Percentiles rank a stretch among this genome's conserved stretches.
Conservation (phyloP, 2,329 filamentous ascomycete species). For the Tolypocladium nubicola region DNA sequence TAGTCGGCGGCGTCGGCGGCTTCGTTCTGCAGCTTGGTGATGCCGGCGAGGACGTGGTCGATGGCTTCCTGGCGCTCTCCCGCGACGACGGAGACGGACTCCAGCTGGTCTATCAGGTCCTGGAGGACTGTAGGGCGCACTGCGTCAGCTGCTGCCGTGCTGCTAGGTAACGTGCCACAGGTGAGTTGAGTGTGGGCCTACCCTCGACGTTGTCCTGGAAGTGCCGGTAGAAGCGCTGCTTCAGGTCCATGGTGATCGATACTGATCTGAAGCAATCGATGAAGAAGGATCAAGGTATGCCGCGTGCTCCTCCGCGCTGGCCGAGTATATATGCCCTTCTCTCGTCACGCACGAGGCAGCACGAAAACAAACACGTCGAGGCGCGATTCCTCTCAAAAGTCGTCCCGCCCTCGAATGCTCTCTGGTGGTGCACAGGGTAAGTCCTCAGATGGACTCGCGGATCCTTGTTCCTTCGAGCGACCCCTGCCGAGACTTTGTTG, state of each 20-base stretch:
- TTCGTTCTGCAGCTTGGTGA: slow-evolving; percentile 71
- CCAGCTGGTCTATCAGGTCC: slow-evolving; percentile 61
- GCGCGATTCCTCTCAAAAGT: neutral
- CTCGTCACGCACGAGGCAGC: neutral
- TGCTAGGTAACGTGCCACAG: neutral
- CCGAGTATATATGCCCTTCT: neutral
- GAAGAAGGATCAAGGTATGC: neutral
- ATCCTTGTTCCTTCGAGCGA: neutral
- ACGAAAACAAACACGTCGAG: neutral
- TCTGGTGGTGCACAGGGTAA: neutral
- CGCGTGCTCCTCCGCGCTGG: neutral
- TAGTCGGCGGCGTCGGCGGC: slow-evolving; percentile 75
- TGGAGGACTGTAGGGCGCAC: slow-evolving; percentile 50
- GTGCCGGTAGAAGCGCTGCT: slow-evolving; percentile 74
- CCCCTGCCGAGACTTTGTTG: neutral
- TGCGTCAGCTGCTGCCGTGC: neutral
- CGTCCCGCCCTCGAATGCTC: neutral
- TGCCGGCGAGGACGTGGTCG: slow-evolving; percentile 69
- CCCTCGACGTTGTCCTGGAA: slow-evolving; percentile 68
- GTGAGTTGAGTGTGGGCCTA: slow-evolving; percentile 24
- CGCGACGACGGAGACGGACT: slow-evolving; percentile 46
- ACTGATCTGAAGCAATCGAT: neutral
- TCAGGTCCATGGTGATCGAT: slow-evolving; percentile 29
- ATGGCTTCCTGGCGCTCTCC: slow-evolving; percentile 73
- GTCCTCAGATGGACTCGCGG: neutral